A percentile compares a stretch with the other conserved stretches of the same genome.
These are phyloP conservation scores for Phytophthora crassamura DNA, from an alignment of 352 stramenopile species.

Conservation along the genomic window DNA sequence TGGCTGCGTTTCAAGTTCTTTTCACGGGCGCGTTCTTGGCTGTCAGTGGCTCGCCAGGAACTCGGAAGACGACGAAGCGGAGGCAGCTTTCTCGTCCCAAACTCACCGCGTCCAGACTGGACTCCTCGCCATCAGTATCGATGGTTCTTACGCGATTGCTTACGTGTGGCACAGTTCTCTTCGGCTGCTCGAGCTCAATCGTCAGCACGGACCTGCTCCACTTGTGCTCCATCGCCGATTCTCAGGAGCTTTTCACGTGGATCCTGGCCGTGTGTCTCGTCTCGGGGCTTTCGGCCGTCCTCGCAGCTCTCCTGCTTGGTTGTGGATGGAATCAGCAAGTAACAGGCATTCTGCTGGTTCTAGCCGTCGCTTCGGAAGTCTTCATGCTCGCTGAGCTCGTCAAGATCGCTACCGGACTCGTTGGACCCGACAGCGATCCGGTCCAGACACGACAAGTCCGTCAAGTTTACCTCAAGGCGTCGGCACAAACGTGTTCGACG, in stretches of 20 bases:
- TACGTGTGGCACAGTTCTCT: constrained; percentile 13
- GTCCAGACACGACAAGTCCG: constrained; percentile 11
- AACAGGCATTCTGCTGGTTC: constrained; percentile 24
- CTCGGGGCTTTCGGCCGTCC: constrained; percentile 33
- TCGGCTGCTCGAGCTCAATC: constrained; percentile 25
- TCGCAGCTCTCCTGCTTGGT: constrained; percentile 22
- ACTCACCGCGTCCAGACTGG: background rate
- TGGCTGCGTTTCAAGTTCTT: constrained; percentile 24
- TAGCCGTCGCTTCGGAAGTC: constrained; percentile 20
- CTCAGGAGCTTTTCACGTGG: constrained; percentile 35
- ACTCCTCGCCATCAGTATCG: background rate
- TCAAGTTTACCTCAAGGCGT: constrained; percentile 29
- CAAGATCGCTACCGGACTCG: constrained; percentile 17
- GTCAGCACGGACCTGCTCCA: constrained; percentile 33
- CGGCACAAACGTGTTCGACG: constrained; percentile 29
- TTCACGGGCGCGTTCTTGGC: constrained; percentile 26
- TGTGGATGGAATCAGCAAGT: constrained; percentile 29
- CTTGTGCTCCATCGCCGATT: constrained; percentile 38
- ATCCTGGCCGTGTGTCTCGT: constrained; percentile 33
- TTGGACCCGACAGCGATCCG: constrained; percentile 4
- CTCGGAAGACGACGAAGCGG: constrained; percentile 19
- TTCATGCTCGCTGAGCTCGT: constrained; percentile 29
- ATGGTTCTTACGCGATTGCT: constrained; percentile 14
- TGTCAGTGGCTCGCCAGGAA: background rate
- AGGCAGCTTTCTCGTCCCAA: constrained; percentile 12